Percentiles rank a stretch among this genome's conserved stretches.
These are phyloP conservation scores for Endocalyx cinctus DNA, from an alignment of 2,329 filamentous ascomycete species.

Conservation along the genomic window DNA sequence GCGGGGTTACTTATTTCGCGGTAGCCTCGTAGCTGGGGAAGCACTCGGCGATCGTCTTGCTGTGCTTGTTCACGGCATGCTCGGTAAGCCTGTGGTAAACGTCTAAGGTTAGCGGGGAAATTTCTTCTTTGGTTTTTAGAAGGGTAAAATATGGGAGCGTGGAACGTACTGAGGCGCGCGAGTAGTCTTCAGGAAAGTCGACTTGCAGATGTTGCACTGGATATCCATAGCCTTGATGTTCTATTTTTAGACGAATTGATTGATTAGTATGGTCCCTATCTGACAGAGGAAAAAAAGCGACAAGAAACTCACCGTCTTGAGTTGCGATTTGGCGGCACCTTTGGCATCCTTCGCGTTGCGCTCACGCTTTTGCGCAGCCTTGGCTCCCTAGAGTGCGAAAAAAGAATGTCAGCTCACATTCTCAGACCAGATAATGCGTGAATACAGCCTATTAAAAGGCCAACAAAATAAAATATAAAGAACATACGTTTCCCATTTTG, in stretches of 20 bases:
- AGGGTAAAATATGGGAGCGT: slow-evolving; percentile 1
- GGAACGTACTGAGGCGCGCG: slow-evolving; percentile 61
- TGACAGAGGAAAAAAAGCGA: too few relatives aligned
- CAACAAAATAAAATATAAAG: neutral
- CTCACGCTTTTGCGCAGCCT: slow-evolving; percentile 68
- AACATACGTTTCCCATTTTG: slow-evolving; percentile 23
- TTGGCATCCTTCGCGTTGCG: slow-evolving; percentile 61
- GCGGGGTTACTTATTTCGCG: too few relatives aligned
- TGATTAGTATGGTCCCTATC: too few relatives aligned
- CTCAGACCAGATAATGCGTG: slow-evolving; percentile 2
- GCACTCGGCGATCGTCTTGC: slow-evolving; percentile 65
- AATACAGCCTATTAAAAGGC: neutral
- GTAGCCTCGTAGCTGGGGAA: slow-evolving; percentile 52
- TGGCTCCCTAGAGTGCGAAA: slow-evolving; percentile 48
- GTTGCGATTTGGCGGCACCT: slow-evolving; percentile 61
- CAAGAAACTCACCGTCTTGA: slow-evolving; percentile 61
- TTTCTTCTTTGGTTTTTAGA: neutral
- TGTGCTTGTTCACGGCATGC: slow-evolving; percentile 74
- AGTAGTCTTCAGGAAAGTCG: slow-evolving; percentile 74
- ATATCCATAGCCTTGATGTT: slow-evolving; percentile 72
- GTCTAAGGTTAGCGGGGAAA: neutral
- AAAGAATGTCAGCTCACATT: slow-evolving; percentile 9
- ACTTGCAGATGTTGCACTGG: slow-evolving; percentile 72
- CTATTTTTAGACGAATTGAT: too few relatives aligned
- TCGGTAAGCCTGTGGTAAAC: slow-evolving; percentile 53